Evolutionary conservation across 768 basidiomycete genomes (phyloP), one percentile per base, ranked within the genome.

Genomic region (Melanogaster broomeanus): DNA sequence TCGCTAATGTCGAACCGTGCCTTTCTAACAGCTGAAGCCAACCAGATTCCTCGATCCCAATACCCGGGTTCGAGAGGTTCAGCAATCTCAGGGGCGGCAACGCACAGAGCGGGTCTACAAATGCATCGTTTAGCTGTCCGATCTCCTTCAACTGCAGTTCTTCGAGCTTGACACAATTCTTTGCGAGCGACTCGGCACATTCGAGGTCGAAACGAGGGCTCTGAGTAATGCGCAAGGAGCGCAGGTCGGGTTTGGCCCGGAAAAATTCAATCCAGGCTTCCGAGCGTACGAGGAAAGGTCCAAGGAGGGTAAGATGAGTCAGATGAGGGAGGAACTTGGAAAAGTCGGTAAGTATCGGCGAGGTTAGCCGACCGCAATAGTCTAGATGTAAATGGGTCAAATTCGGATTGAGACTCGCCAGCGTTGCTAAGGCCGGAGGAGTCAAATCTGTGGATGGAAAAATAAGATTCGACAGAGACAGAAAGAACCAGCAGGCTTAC

Each of bases 341-440:
- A 78, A 91, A 90, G 22, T 79, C 67, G 15, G 69, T 61, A 42
- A 91, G 69, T 35, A 84, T 81, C 0, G 72, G 54, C 57, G 86
- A 81, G 47, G 88, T 79, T 52, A 98, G 78, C 30, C 86, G 83
- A 4, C 96, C 96, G 56, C 95, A 98, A 58, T 83, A 85, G 60
- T 93, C 88, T 16, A 99, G 84, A 0, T 87, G 82, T 10, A 99
- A 79, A 13, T 74, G 76, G 1, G 84, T 83, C 25, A 99, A 76
- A 59, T 89, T 90, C 1, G 93, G 91, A 65, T 95, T 98, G 45
- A 97, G 84, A 38, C 78, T 77, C 0, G 84, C 83, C 9, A 98
- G 79, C 0, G 89, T 80, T 34, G 74, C 74, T 39, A 94, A 77
- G 4, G 88, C 86, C 3, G 81, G 72, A 0, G 89, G 77, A 0